Percentiles rank a stretch among this genome's conserved stretches.
Evolutionary conservation across 257 asterid genomes (phyloP).

Genomic region (Nicotiana attenuata): DNA sequence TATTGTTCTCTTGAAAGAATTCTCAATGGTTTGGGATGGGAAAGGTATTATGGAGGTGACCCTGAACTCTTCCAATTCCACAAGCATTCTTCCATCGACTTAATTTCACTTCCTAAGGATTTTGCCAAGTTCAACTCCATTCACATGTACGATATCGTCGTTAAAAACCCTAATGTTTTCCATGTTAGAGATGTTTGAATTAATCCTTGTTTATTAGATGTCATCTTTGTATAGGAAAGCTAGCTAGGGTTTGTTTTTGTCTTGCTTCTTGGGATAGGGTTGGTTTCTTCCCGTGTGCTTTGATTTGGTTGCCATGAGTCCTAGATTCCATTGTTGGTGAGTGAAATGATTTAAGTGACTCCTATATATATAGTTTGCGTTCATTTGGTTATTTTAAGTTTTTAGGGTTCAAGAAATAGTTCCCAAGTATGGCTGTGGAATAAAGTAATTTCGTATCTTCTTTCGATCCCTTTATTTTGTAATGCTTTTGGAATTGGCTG

Average conservation of each 20-base stretch:
- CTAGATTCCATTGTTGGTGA: background rate
- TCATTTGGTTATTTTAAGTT: background rate
- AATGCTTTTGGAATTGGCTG: background rate
- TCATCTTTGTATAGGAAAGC: background rate
- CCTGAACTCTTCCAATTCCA: constrained; percentile 72
- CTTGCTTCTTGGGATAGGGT: background rate
- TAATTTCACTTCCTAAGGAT: constrained; percentile 72
- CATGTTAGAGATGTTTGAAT: constrained; percentile 55
- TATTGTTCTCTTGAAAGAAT: constrained; percentile 54
- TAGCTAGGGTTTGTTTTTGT: background rate
- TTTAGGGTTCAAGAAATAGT: background rate
- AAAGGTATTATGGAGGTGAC: constrained; percentile 65
- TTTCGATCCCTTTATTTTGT: background rate
- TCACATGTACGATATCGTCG: constrained; percentile 86
- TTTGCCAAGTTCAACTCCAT: constrained; percentile 65
- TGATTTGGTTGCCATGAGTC: background rate
- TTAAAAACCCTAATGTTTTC: constrained; percentile 79
- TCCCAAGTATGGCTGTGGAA: background rate
- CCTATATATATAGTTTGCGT: background rate
- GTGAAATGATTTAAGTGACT: background rate
- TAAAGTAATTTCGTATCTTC: background rate
- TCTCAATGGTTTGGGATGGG: constrained; percentile 69
- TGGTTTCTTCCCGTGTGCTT: background rate
- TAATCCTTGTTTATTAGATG: background rate
- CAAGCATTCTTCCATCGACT: constrained; percentile 68